Conservation (phyloP, 345 rosid species). For the Bruguiera parviflora region DNA sequence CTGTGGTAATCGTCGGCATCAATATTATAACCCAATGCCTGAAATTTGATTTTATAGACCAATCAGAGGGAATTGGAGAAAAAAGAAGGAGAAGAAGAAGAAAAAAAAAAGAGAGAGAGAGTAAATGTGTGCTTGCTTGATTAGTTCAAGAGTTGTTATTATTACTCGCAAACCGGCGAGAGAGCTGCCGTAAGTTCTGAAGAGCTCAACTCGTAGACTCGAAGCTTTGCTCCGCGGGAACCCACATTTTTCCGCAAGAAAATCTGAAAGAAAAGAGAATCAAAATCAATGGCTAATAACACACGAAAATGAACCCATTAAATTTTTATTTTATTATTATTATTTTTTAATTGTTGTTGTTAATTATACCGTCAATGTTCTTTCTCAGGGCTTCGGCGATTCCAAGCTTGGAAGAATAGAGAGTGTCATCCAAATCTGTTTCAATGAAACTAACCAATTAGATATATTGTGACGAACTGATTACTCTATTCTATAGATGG, state of each 20-base stretch:
- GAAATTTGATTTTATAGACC: slow-evolving; percentile 13
- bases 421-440: slow-evolving; percentile 92
- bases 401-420: slow-evolving; percentile 71
- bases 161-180: slow-evolving; percentile 89
- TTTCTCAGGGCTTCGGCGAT: slow-evolving; percentile 62
- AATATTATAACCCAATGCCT: slow-evolving; percentile 72
- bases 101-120: fast-evolving
- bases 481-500: too few species aligned
- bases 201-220: slow-evolving; percentile 64
- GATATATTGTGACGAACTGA: background rate
- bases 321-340: too few species aligned
- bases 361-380: slow-evolving; percentile 66
- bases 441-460: background rate
- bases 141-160: background rate
- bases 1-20: slow-evolving; percentile 87
- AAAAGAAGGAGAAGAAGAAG: background rate
- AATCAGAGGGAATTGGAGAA: background rate
- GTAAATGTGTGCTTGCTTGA: background rate
- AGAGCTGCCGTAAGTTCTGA: slow-evolving; percentile 84
- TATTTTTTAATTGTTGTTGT: too few species aligned
- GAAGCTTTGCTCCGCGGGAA: slow-evolving; percentile 56
- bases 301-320: too few species aligned
- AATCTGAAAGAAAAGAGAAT: slow-evolving; percentile 34
- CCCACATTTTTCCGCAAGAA: slow-evolving; percentile 72
- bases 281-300: background rate